Base-by-base conservation (phyloP, 1,284 basidiomycete genomes). In the Naganishia sp. region DNA sequence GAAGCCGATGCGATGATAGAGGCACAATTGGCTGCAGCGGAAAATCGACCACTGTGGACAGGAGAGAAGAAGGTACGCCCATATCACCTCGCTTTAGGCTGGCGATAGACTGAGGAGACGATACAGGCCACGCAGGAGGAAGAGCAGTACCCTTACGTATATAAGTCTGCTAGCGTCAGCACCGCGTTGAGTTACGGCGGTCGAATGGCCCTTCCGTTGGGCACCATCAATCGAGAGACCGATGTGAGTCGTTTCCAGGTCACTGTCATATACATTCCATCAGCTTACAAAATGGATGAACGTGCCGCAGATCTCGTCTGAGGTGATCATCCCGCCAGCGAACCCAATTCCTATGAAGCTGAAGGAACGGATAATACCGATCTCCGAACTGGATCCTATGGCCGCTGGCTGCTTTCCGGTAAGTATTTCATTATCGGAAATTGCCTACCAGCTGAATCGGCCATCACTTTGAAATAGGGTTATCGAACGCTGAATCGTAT, bases 401-500 rank as follows among this genome's bases (percentile, higher is more conserved):
- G 88, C 89, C 2, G 84, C 82, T 72, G 89, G 90, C n/a, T 96
- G 91, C 36, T 98, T 99, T 79, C 86, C 90, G 1, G 91, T 94
- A 73, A 73, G 86, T 75, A 45, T 39, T 0, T 55, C 68, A 49
- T 21, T 45, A 23, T 6, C 21, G 18, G 23, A 50, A 25, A 25
- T 9, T 23, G 13, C n/a, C 15, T 15, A 15, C 7, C 28, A 53
- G 16, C 25, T 28, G 9, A 44, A 23, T 25, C 43, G 36, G n/a
- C 65, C 94, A 42, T 42, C 15, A 33, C 18, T 5, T n/a, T 31
- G 87, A 11, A 16, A 48, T 48, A 61, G 59, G 91, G 91, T 31
- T 99, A 99, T 76, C 82, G 84, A 54, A 84, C 87, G 21, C 83
- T 99, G 69, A 99, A 99, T 76, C 86, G 96, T 69, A 90, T 99